phyloP scores from a whole-genome alignment of 2,329 filamentous ascomycete genomes.

The Meredithiella fracta region DNA sequence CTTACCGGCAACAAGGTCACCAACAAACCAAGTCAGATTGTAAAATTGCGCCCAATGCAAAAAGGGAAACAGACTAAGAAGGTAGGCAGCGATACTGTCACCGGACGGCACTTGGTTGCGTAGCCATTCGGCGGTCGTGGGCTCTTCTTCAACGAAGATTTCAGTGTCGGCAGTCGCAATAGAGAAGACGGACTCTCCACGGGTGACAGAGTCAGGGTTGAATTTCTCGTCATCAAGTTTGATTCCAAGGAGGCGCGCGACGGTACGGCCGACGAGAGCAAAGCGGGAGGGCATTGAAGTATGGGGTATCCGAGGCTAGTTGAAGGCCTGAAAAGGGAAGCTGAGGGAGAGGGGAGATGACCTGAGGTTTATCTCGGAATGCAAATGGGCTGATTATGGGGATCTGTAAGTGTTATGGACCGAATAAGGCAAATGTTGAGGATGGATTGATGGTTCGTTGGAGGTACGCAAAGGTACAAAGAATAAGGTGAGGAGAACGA shows the following conservation, averaged over 20 bases:
- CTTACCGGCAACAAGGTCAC: conserved; percentile 65
- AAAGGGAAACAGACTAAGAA: conserved; percentile 68
- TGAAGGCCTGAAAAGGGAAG: background rate
- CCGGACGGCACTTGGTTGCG: conserved; percentile 42
- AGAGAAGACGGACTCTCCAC: conserved; percentile 68
- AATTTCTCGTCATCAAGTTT: conserved; percentile 46
- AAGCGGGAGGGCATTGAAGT: background rate
- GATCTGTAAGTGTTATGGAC: too few species aligned
- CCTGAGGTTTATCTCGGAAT: background rate
- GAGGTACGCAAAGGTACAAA: too few species aligned
- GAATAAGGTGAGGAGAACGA: too few species aligned
- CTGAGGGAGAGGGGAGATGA: background rate
- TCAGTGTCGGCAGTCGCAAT: conserved; percentile 48
- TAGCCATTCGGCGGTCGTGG: conserved; percentile 59
- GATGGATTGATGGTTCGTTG: too few species aligned
- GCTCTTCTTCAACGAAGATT: conserved; percentile 66
- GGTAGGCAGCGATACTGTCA: conserved; percentile 40
- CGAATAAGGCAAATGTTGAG: too few species aligned
- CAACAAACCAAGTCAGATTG: conserved; percentile 74
- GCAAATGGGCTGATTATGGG: background rate
- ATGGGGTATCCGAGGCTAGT: background rate
- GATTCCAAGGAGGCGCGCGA: conserved; percentile 72
- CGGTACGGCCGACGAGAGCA: conserved; percentile 39
- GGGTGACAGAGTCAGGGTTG: conserved; percentile 43
- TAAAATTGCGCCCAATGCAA: conserved; percentile 76